Conservation (phyloP, 75 land plant species). For the Cupressus sempervirens region DNA sequence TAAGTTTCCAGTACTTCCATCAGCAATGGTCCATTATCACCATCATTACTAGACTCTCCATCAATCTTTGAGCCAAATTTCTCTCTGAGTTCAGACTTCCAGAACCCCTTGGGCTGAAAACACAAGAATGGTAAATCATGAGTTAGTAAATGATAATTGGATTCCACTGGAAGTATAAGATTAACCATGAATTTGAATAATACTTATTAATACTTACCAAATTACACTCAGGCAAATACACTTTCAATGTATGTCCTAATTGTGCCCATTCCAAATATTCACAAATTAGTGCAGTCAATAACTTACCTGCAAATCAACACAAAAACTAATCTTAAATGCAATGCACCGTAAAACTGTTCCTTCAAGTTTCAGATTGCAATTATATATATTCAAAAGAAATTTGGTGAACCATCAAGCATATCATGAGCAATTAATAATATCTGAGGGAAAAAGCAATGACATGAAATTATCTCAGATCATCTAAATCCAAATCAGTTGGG, state of each 20-base stretch:
- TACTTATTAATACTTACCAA: constrained; percentile 45
- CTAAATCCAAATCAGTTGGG: background rate
- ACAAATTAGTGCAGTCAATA: constrained; percentile 84
- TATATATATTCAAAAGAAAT: background rate
- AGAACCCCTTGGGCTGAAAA: constrained; percentile 77
- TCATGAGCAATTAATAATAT: background rate
- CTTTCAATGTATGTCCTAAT: constrained; percentile 84
- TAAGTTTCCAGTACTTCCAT: constrained; percentile 83
- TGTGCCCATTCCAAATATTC: constrained; percentile 99
- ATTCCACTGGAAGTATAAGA: background rate
- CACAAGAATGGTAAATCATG: background rate
- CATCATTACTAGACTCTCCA: constrained; percentile 44
- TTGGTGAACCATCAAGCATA: background rate
- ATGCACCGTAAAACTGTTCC: background rate
- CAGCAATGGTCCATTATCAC: constrained; percentile 72
- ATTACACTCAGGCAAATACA: constrained; percentile 94
- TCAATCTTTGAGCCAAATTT: constrained; percentile 63
- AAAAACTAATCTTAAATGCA: background rate
- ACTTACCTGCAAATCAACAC: constrained; percentile 61
- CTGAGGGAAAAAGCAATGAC: too few species aligned
- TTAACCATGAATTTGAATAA: background rate
- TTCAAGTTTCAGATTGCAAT: background rate
- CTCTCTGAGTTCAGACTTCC: constrained; percentile 87
- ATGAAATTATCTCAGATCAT: background rate
- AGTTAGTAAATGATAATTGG: background rate